These are phyloP conservation scores for Sphaerobolus stellatus DNA, from an alignment of 1,284 basidiomycete genomes.

Conservation along the genomic window DNA sequence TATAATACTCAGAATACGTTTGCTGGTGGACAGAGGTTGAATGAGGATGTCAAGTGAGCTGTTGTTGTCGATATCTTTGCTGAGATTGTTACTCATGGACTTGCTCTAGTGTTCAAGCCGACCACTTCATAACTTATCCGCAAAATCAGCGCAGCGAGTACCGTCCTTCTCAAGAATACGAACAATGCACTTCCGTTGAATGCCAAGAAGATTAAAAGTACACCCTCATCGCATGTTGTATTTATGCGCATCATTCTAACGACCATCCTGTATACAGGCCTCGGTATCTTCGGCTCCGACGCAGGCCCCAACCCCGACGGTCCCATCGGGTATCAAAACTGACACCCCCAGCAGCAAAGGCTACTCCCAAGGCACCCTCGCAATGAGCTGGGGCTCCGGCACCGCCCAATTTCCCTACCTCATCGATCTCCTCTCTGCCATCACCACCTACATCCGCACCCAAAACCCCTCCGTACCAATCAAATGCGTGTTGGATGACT, in stretches of 20 bases:
- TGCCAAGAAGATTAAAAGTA: slow-evolving; percentile 31
- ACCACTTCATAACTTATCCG: slow-evolving; percentile 52
- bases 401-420: slow-evolving; percentile 45
- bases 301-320: slow-evolving; percentile 68
- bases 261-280: background rate
- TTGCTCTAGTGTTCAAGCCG: slow-evolving; percentile 13
- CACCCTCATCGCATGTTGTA: background rate
- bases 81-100: background rate
- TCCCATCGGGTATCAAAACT: slow-evolving; percentile 71
- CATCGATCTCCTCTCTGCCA: slow-evolving; percentile 65
- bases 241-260: background rate
- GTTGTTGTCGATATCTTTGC: background rate
- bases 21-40: slow-evolving; percentile 23
- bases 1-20: slow-evolving; percentile 59
- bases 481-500: slow-evolving; percentile 66
- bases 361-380: slow-evolving; percentile 67
- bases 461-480: slow-evolving; percentile 57
- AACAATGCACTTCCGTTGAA: slow-evolving; percentile 56
- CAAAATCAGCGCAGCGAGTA: slow-evolving; percentile 66
- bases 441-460: slow-evolving; percentile 56
- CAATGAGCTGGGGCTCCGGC: slow-evolving; percentile 83
- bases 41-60: slow-evolving; percentile 14
- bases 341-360: slow-evolving; percentile 39
- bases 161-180: slow-evolving; percentile 73
- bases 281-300: slow-evolving; percentile 50